Conservation (phyloP, 2,329 filamentous ascomycete genomes). For the Falciphora oryzae region DNA sequence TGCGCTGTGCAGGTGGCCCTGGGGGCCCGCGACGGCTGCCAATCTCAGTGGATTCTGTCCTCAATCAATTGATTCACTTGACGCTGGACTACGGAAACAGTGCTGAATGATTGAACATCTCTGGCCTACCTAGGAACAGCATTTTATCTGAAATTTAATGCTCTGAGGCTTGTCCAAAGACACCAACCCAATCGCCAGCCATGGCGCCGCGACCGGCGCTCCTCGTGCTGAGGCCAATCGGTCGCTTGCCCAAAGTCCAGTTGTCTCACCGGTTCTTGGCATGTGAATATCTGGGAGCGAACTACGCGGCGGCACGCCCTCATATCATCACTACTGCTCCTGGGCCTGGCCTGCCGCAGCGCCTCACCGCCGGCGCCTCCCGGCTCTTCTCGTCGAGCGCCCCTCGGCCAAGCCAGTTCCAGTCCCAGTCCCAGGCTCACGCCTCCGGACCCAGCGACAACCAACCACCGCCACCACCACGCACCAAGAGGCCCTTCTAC, state of each 20-base stretch:
- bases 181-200: background rate
- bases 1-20: background rate
- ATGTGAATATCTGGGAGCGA: too few species aligned
- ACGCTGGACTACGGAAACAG: background rate
- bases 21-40: too few species aligned
- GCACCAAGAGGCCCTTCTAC: background rate
- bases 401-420: background rate
- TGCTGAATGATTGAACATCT: too few species aligned
- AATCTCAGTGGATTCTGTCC: too few species aligned
- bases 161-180: too few species aligned
- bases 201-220: background rate
- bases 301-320: too few species aligned
- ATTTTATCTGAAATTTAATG: too few species aligned
- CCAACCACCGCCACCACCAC: constrained; percentile 5
- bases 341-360: too few species aligned
- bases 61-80: background rate
- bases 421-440: background rate
- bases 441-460: background rate
- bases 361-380: background rate
- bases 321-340: too few species aligned
- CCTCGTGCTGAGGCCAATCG: background rate
- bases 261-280: background rate
- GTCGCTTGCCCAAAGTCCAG: background rate
- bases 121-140: too few species aligned
- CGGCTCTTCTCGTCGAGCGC: background rate